Percentiles rank a stretch among this genome's conserved stretches.
These are phyloP conservation scores for Carallia brachiata DNA, from an alignment of 345 rosid genomes.

Conservation along the genomic window DNA sequence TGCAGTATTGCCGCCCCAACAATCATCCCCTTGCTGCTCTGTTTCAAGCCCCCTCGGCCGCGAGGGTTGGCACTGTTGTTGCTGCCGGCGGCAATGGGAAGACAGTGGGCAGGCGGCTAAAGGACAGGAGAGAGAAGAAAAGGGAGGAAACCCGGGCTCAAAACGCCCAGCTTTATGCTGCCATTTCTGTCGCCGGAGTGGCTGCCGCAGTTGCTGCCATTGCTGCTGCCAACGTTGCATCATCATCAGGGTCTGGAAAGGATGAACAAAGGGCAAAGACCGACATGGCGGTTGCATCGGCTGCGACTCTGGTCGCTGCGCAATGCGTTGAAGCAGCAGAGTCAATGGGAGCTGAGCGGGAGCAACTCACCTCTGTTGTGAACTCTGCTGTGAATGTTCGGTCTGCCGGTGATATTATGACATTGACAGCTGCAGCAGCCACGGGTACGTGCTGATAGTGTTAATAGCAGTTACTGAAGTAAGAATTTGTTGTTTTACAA, in stretches of 20 bases:
- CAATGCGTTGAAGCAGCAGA: conserved; percentile 92
- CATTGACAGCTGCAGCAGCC: conserved; percentile 87
- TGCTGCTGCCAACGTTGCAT: conserved; percentile 72
- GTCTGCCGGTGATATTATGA: conserved; percentile 81
- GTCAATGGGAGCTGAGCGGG: conserved; percentile 87
- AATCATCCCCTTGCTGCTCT: conserved; percentile 32
- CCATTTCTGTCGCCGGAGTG: conserved; percentile 74
- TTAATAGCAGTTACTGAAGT: not conserved
- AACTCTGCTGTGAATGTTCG: conserved; percentile 84
- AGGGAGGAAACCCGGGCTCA: conserved; percentile 79
- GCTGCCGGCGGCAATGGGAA: conserved; percentile 50
- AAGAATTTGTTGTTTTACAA: not conserved
- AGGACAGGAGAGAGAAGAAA: conserved; percentile 81
- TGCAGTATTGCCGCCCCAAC: conserved; percentile 61
- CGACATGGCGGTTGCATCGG: conserved; percentile 84
- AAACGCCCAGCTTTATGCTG: conserved; percentile 82
- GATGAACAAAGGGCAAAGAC: conserved; percentile 78
- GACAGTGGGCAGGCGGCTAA: conserved; percentile 86
- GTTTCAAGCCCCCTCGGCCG: conserved; percentile 32
- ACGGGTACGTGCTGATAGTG: conserved; percentile 43
- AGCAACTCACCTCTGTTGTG: conserved; percentile 67
- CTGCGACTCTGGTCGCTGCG: conserved; percentile 81
- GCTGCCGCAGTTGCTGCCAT: conserved; percentile 88
- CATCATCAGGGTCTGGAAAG: conserved; percentile 56
- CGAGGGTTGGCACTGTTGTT: conserved; percentile 20